These are phyloP conservation scores for Pseudoperonospora humuli DNA, from an alignment of 352 stramenopile genomes.

Conservation along the genomic window DNA sequence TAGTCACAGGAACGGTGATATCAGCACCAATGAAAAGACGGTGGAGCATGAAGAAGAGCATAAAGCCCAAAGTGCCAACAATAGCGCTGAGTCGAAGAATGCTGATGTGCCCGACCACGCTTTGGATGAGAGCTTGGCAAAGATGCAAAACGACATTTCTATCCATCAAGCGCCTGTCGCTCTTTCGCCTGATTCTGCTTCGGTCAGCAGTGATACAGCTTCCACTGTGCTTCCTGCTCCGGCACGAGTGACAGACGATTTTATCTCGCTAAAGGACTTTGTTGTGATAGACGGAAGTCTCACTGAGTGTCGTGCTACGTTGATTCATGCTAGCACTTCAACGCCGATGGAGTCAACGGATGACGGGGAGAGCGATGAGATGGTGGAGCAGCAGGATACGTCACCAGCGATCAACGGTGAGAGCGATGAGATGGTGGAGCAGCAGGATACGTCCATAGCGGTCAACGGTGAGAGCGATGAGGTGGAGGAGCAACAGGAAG, in stretches of 20 bases:
- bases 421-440: too few species aligned
- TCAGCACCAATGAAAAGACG: not conserved
- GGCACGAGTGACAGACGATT: conserved; percentile 16
- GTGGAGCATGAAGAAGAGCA: conserved; percentile 1
- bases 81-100: conserved; percentile 2
- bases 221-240: not conserved
- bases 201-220: conserved; percentile 10
- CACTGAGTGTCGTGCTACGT: conserved; percentile 10
- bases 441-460: too few species aligned
- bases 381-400: too few species aligned
- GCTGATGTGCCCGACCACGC: conserved; percentile 7
- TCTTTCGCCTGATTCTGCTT: conserved; percentile 9
- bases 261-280: conserved; percentile 53
- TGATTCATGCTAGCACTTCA: conserved; percentile 20
- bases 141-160: conserved; percentile 28
- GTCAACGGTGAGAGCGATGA: too few species aligned
- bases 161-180: conserved; percentile 8
- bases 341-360: conserved; percentile 20
- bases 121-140: conserved; percentile 18
- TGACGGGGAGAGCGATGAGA: too few species aligned
- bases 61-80: not conserved
- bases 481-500: too few species aligned
- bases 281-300: conserved; percentile 30
- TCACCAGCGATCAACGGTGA: too few species aligned
- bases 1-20: not conserved